Evolutionary conservation across 2,329 filamentous ascomycete species (phyloP).

Genomic region (Talaromyces sp.): DNA sequence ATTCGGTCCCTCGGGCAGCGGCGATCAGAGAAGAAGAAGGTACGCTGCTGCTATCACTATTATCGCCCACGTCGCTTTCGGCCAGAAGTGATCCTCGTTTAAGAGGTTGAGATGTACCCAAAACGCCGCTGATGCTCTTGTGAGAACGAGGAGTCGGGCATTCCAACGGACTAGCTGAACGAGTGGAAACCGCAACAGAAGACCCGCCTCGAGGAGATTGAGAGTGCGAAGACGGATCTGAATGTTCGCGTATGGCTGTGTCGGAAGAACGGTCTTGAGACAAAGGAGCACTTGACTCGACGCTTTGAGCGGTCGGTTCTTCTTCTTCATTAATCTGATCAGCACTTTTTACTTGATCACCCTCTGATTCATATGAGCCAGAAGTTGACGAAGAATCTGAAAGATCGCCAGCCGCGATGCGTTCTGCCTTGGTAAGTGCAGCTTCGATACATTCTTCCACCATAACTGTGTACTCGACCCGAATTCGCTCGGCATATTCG

Average conservation of each 20-base stretch:
- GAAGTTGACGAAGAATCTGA: conserved; percentile 70
- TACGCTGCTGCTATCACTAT: conserved; percentile 75
- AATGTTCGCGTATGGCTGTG: conserved; percentile 55
- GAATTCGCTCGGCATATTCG: conserved; percentile 93
- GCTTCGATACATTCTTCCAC: conserved; percentile 96
- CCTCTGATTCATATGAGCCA: conserved; percentile 54
- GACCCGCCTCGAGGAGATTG: conserved; percentile 54
- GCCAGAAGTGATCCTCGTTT: conserved; percentile 76
- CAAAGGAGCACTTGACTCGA: conserved; percentile 23
- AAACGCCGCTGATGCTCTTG: conserved; percentile 57
- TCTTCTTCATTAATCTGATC: conserved; percentile 1
- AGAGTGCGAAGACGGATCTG: conserved; percentile 49
- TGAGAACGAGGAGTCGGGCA: conserved; percentile 89
- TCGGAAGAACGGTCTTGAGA: conserved; percentile 48
- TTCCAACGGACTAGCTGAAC: conserved; percentile 86
- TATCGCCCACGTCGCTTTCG: conserved; percentile 79
- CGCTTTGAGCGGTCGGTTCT: conserved; percentile 15
- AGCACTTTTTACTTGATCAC: conserved; percentile 27
- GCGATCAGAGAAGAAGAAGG: conserved; percentile 74
- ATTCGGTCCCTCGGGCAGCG: conserved; percentile 73
- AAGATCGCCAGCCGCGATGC: conserved; percentile 79
- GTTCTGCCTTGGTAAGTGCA: conserved; percentile 83
- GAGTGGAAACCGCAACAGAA: conserved; percentile 70
- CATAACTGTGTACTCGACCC: conserved; percentile 85
- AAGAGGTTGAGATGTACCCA: conserved; percentile 58